Base-by-base conservation (phyloP, 805 yeast species). In the Candida easanensis region DNA sequence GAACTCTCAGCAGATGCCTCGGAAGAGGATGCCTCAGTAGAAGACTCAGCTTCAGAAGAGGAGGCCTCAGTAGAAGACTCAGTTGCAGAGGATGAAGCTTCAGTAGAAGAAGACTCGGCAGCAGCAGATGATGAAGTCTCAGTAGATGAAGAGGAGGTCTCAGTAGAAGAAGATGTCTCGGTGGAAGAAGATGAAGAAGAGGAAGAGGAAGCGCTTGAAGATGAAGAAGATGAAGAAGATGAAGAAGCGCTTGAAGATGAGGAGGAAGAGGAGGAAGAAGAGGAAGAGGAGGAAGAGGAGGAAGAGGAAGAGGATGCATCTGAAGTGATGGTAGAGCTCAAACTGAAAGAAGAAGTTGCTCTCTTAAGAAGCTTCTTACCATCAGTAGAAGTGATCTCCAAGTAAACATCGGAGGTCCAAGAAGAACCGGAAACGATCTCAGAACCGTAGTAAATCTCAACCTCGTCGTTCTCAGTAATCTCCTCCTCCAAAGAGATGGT, bases 61-160 rank as follows among this genome's bases (percentile, higher is more conserved):
- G 31, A 28, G 23, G 28, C 11, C 5, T 20, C 9, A 21, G 28
- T 4, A 13, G 36, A 33, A 14, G 10, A 32, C 27, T 22, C 44
- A n/a, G 51, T 34, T 18, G 68, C 63, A 30, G 68, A 57, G 17
- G 58, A 43, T 21, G 51, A 49, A 27, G 42, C 35, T 14, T 40
- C 42, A 23, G 52, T 45, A 25, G 52, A 43, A 13, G 51, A 39
- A 14, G 10, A 32, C 27, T 22, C 44, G 13, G 51, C 35, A 21
- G 68, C 63, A 30, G 68, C 57, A 16, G 58, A 43, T 21, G 51
- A 49, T 26, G 42, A 43, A 13, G 51, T 38, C 35, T 41, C 39
- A 40, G 48, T 47, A 17, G 51, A 43, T 9, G 44, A 37, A 16
- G 47, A 33, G 5, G 19, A 9, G 16, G 35, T 22, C 11, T 18